A percentile compares a stretch with the other conserved stretches of the same genome.
Evolutionary conservation across 2,329 filamentous ascomycete genomes (phyloP).

Genomic region (Penicillium fuscoglaucum): DNA sequence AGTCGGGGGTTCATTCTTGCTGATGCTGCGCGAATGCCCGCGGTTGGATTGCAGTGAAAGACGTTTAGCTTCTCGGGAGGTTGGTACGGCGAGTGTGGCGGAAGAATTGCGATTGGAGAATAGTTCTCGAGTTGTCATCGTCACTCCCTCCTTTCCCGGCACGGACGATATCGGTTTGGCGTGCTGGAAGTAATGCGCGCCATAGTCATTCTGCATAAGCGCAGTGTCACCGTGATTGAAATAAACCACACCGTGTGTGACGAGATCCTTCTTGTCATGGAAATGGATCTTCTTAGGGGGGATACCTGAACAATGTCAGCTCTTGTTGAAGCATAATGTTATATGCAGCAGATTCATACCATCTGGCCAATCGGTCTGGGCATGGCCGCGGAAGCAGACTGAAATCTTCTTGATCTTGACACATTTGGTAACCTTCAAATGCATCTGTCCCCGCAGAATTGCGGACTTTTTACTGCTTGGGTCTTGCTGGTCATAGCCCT

Average conservation of each 20-base stretch:
- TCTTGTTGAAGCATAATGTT: not conserved
- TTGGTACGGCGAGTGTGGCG: slow-evolving; percentile 48
- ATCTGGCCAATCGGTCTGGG: slow-evolving; percentile 94
- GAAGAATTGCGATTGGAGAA: slow-evolving; percentile 42
- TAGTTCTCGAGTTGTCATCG: slow-evolving; percentile 37
- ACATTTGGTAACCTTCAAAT: slow-evolving; percentile 80
- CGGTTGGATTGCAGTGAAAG: slow-evolving; percentile 78
- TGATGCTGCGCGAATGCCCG: slow-evolving; percentile 79
- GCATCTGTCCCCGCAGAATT: slow-evolving; percentile 80
- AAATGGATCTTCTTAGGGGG: slow-evolving; percentile 82
- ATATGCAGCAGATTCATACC: slow-evolving; percentile 45
- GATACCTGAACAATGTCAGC: slow-evolving; percentile 58
- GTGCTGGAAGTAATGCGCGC: slow-evolving; percentile 63
- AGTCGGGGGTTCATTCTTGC: slow-evolving; percentile 68
- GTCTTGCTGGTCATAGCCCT: slow-evolving; percentile 51
- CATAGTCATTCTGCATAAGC: slow-evolving; percentile 59
- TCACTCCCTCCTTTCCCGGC: slow-evolving; percentile 34
- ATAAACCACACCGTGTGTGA: slow-evolving; percentile 87
- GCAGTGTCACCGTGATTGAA: slow-evolving; percentile 64
- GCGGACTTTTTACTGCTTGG: slow-evolving; percentile 67
- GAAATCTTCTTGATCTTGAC: slow-evolving; percentile 91
- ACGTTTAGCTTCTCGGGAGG: slow-evolving; percentile 57
- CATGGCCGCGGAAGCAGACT: slow-evolving; percentile 79
- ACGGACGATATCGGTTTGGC: slow-evolving; percentile 39
- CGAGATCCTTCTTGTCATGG: slow-evolving; percentile 78